Conservation (phyloP, 352 stramenopile species). For the Hyaloperonospora brassicae region DNA sequence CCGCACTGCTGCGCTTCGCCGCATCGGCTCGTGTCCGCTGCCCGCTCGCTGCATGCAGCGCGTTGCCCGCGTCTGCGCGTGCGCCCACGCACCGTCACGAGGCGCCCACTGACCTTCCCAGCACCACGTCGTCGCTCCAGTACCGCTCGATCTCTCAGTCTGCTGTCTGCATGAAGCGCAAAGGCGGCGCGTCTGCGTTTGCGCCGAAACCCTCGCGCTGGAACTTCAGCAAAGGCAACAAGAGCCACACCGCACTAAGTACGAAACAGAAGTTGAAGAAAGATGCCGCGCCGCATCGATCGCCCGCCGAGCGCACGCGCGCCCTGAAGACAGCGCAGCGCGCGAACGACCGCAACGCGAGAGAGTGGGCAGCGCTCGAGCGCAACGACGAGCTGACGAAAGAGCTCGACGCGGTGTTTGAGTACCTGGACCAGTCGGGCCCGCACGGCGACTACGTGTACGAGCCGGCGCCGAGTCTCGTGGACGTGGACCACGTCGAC, state of each 20-base stretch:
- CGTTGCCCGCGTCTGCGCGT: constrained; percentile 3
- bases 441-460: constrained; percentile 61
- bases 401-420: constrained; percentile 61
- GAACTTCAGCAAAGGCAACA: constrained; percentile 40
- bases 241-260: constrained; percentile 22
- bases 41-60: constrained; percentile 2
- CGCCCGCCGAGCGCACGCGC: constrained; percentile 42
- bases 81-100: constrained; percentile 4
- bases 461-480: constrained; percentile 47
- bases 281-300: constrained; percentile 43
- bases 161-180: constrained; percentile 47
- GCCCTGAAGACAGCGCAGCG: constrained; percentile 33
- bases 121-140: background rate
- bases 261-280: constrained; percentile 72
- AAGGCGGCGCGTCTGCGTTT: constrained; percentile 61
- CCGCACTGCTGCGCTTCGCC: constrained; percentile 26
- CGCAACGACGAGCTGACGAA: constrained; percentile 44
- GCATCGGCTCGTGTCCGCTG: constrained; percentile 12
- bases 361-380: constrained; percentile 50
- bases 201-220: constrained; percentile 47
- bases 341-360: constrained; percentile 39
- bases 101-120: constrained; percentile 3
- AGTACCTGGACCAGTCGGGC: constrained; percentile 63
- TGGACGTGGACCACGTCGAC: constrained; percentile 54
- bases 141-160: constrained; percentile 33